Percentiles rank a stretch among this genome's conserved stretches.
Conservation (phyloP, 2,329 filamentous ascomycete species). For the Venturia aucupariae region DNA sequence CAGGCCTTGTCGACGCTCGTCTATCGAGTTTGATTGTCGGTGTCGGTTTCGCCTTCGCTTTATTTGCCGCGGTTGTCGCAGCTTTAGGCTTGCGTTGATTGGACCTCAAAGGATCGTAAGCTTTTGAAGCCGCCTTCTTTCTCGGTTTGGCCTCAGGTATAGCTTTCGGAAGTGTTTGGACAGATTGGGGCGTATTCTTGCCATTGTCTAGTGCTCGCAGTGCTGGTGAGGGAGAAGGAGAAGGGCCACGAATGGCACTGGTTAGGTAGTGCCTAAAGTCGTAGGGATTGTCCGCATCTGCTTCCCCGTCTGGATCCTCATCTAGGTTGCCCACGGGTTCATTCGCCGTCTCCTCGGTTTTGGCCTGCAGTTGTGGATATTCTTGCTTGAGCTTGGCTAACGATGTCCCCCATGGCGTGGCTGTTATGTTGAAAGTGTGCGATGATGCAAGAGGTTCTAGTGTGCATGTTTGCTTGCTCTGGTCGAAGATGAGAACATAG, state of each 20-base stretch:
- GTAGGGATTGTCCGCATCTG: conserved; percentile 38
- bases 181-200: not conserved
- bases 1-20: conserved; percentile 22
- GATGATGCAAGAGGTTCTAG: conserved; percentile 74
- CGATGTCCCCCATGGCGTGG: conserved; percentile 56
- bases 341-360: conserved; percentile 19
- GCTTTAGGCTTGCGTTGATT: conserved; percentile 9
- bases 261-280: conserved; percentile 41
- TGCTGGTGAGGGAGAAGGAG: conserved; percentile 3
- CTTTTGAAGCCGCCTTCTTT: conserved; percentile 2
- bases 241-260: conserved; percentile 11
- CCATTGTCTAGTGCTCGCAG: not conserved
- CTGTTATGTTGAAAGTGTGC: conserved; percentile 78
- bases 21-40: conserved; percentile 29
- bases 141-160: conserved; percentile 9
- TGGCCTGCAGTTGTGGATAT: conserved; percentile 53
- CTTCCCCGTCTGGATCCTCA: conserved; percentile 22
- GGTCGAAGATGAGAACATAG: conserved; percentile 62
- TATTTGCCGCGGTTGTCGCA: conserved; percentile 14
- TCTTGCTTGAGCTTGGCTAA: conserved; percentile 54
- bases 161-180: not conserved
- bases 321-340: conserved; percentile 23
- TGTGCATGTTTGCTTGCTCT: conserved; percentile 63
- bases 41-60: conserved; percentile 17
- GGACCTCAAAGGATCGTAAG: conserved; percentile 10